Evolutionary conservation across 2,329 filamentous ascomycete species (phyloP).

Genomic region (Sordariomycetes sp.): DNA sequence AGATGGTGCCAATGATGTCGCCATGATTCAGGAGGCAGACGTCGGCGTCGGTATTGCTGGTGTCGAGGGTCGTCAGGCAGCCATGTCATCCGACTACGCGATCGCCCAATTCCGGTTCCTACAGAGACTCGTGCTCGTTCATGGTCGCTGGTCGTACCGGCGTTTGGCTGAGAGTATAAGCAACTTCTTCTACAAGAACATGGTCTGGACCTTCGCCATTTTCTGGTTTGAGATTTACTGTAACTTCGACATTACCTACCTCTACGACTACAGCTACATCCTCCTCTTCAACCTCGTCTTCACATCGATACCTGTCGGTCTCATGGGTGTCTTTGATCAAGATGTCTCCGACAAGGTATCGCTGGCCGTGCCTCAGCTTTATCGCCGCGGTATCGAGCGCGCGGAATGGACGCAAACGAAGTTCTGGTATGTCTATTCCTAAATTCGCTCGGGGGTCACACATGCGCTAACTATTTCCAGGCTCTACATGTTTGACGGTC

Average conservation of each 20-base stretch:
- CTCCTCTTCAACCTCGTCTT: constrained; percentile 94
- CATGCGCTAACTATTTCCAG: constrained; percentile 26
- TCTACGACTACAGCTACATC: constrained; percentile 98
- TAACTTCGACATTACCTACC: constrained; percentile 92
- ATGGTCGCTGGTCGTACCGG: constrained; percentile 94
- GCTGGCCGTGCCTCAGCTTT: constrained; percentile 87
- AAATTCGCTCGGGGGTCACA: not conserved
- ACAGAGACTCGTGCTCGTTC: constrained; percentile 75
- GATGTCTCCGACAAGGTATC: constrained; percentile 93
- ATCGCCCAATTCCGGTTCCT: constrained; percentile 91
- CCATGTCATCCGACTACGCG: constrained; percentile 93
- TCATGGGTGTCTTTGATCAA: constrained; percentile 95
- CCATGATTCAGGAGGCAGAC: constrained; percentile 96
- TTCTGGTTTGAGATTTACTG: constrained; percentile 98
- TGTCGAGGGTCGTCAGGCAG: constrained; percentile 83
- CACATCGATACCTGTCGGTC: constrained; percentile 86
- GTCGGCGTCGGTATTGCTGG: constrained; percentile 95
- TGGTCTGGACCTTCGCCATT: constrained; percentile 92
- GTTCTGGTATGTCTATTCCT: constrained; percentile 68
- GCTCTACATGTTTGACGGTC: constrained; percentile 88
- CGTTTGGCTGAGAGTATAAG: constrained; percentile 86
- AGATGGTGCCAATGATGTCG: constrained; percentile 91
- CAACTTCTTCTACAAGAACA: constrained; percentile 99
- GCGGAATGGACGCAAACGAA: constrained; percentile 94
- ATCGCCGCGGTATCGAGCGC: constrained; percentile 89